phyloP scores from a whole-genome alignment of 352 stramenopile species.

The Globisporangium iwayamae region DNA sequence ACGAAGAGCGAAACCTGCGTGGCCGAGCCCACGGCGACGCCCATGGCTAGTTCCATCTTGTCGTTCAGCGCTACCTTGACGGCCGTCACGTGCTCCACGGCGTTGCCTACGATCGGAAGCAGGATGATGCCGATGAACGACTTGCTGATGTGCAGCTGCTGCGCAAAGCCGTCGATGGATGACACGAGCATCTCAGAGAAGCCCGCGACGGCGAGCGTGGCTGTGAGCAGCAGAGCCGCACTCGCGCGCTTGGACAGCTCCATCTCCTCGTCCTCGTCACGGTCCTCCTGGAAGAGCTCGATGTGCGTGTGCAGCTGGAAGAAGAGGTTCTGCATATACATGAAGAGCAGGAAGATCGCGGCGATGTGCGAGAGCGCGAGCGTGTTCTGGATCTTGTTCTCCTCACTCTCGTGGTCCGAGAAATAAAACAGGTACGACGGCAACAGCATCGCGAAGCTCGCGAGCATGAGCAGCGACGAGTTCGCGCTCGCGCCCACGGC shows the following conservation, averaged over 20 bases:
- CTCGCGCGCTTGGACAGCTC: conserved; percentile 79
- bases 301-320: conserved; percentile 96
- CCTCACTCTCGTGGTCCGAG: conserved; percentile 70
- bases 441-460: conserved; percentile 91
- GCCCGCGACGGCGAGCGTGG: conserved; percentile 89
- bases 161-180: conserved; percentile 79
- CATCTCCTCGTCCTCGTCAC: conserved; percentile 68
- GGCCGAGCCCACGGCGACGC: conserved; percentile 95
- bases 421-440: conserved; percentile 92
- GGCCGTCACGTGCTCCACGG: conserved; percentile 97
- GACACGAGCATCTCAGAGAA: conserved; percentile 93
- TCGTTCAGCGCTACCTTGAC: conserved; percentile 96
- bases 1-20: conserved; percentile 98
- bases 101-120: conserved; percentile 96
- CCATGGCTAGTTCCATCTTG: conserved; percentile 99
- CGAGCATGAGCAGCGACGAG: conserved; percentile 93
- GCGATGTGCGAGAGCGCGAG: conserved; percentile 77
- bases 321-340: conserved; percentile 94
- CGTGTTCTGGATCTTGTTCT: conserved; percentile 60
- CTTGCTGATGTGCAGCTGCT: conserved; percentile 67
- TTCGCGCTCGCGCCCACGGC: conserved; percentile 89
- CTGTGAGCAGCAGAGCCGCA: conserved; percentile 68
- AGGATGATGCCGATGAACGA: conserved; percentile 94
- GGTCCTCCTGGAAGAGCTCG: conserved; percentile 86
- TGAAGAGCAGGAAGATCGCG: conserved; percentile 82